These are phyloP conservation scores for Trichothecium roseum DNA, from an alignment of 2,329 filamentous ascomycete species.

Conservation along the genomic window DNA sequence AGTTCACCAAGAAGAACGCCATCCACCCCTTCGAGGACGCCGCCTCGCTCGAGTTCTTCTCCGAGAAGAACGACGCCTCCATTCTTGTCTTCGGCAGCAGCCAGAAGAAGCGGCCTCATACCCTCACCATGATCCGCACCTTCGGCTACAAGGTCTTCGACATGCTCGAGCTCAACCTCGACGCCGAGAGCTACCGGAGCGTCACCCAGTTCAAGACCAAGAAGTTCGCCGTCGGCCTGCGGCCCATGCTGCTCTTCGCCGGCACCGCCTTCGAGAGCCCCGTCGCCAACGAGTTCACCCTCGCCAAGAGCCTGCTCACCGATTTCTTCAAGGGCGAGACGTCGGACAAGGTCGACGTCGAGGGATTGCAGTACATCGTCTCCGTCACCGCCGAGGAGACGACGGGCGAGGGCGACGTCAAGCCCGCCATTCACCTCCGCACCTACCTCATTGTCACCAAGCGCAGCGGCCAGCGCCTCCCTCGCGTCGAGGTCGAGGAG, in stretches of 20 bases:
- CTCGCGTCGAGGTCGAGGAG: slow-evolving; percentile 87
- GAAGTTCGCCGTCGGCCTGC: slow-evolving; percentile 69
- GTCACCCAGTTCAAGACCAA: slow-evolving; percentile 67
- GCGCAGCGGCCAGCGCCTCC: slow-evolving; percentile 76
- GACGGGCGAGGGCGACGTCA: slow-evolving; percentile 29
- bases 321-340: slow-evolving; percentile 82
- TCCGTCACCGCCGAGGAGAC: slow-evolving; percentile 66
- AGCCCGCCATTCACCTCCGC: slow-evolving; percentile 55
- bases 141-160: slow-evolving; percentile 85
- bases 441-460: slow-evolving; percentile 81
- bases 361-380: slow-evolving; percentile 86
- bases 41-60: slow-evolving; percentile 85
- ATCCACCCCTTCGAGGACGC: slow-evolving; percentile 92
- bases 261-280: slow-evolving; percentile 81
- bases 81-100: slow-evolving; percentile 75
- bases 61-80: slow-evolving; percentile 88
- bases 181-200: slow-evolving; percentile 60
- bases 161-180: slow-evolving; percentile 84
- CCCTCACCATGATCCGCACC: slow-evolving; percentile 69
- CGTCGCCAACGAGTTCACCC: slow-evolving; percentile 66
- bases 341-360: slow-evolving; percentile 78
- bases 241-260: slow-evolving; percentile 85
- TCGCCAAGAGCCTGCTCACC: slow-evolving; percentile 76
- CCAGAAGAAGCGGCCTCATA: slow-evolving; percentile 93
- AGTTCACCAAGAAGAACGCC: slow-evolving; percentile 94